Conservation (phyloP, 2,329 filamentous ascomycete genomes). For the Penicillium sp. region DNA sequence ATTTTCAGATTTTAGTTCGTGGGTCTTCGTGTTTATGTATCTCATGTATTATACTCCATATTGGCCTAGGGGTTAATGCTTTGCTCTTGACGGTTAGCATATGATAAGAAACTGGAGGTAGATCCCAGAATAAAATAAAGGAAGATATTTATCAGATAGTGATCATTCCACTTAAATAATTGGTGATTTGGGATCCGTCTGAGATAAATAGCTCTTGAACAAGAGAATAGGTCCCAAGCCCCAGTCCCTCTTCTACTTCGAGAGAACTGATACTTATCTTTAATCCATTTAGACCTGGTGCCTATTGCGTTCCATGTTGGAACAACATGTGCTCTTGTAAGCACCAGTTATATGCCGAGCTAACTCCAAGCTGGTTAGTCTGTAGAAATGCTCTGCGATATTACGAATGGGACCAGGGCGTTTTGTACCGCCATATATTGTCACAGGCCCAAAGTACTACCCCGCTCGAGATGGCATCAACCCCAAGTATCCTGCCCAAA, state of each 20-base stretch:
- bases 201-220: background rate
- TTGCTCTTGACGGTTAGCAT: background rate
- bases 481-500: no score
- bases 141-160: background rate
- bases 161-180: background rate
- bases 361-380: no score
- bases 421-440: no score
- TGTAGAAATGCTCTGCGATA: no score
- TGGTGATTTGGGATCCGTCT: background rate
- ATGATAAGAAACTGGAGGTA: background rate
- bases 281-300: background rate
- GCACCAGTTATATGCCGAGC: no score
- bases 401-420: no score
- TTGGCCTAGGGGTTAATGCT: background rate
- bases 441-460: no score
- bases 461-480: no score
- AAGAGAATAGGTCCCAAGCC: background rate
- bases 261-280: background rate
- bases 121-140: background rate
- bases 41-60: background rate
- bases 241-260: background rate
- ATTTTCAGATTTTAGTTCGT: conserved; percentile 48
- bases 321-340: no score
- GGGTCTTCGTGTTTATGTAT: background rate
- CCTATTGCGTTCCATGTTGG: no score